phyloP scores from a whole-genome alignment of 257 asterid species.

The Agastache rugosa region DNA sequence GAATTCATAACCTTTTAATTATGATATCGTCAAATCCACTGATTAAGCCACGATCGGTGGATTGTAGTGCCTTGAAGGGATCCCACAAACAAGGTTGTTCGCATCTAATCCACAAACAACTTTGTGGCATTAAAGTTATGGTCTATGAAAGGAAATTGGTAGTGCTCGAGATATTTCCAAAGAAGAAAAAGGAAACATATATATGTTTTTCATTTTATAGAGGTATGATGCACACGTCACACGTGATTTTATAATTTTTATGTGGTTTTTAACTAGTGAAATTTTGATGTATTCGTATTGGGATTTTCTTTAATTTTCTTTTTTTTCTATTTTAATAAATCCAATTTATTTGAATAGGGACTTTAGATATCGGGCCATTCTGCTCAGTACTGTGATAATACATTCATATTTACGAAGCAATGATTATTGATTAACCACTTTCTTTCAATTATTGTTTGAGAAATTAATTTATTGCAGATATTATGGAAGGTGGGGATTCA shows the following conservation, averaged over 20 bases:
- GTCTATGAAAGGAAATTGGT: not conserved
- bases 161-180: slow-evolving; percentile 27
- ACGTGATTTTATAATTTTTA: no score
- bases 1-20: not conserved
- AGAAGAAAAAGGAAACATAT: not conserved
- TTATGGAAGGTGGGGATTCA: slow-evolving; percentile 27
- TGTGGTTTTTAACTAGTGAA: no score
- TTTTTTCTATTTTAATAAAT: no score
- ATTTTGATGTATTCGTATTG: not conserved
- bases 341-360: not conserved
- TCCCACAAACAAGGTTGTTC: slow-evolving; percentile 9
- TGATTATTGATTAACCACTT: not conserved
- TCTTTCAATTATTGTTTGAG: slow-evolving; percentile 20
- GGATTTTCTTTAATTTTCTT: no score
- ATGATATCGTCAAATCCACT: no score
- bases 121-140: slow-evolving; percentile 31
- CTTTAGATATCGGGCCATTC: not conserved
- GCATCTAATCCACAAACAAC: slow-evolving; percentile 29
- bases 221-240: no score
- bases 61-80: not conserved
- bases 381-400: not conserved
- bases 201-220: not conserved
- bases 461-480: not conserved
- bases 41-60: no score
- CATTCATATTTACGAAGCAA: slow-evolving; percentile 13